phyloP scores from a whole-genome alignment of 352 stramenopile genomes.

The Pythium aquatile region DNA sequence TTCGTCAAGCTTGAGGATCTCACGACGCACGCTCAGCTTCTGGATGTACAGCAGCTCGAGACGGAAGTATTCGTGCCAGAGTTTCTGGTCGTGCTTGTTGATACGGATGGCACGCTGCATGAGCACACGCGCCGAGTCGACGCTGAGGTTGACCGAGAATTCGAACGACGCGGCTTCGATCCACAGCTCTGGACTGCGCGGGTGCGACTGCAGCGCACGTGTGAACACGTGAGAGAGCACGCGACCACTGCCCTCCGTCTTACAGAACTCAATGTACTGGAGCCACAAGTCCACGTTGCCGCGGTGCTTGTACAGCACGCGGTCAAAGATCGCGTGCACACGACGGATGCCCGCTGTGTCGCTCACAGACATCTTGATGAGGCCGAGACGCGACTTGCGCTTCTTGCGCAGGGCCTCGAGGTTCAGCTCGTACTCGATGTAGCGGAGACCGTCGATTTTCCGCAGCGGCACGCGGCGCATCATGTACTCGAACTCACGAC shows the following conservation, averaged over 20 bases:
- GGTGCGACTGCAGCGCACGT: constrained; percentile 83
- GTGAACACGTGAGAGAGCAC: constrained; percentile 82
- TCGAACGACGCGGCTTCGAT: constrained; percentile 91
- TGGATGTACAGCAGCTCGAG: constrained; percentile 90
- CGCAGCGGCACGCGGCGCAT: constrained; percentile 85
- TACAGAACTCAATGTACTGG: constrained; percentile 89
- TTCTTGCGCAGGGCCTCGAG: constrained; percentile 85
- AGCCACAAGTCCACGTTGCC: constrained; percentile 90
- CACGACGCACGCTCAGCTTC: constrained; percentile 80
- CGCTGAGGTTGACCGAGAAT: constrained; percentile 83
- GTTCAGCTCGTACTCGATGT: constrained; percentile 93
- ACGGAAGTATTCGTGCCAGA: constrained; percentile 92
- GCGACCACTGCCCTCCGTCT: constrained; percentile 63
- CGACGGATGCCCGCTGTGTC: constrained; percentile 69
- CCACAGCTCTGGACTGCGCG: constrained; percentile 84
- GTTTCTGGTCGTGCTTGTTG: constrained; percentile 72
- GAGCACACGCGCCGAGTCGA: constrained; percentile 85
- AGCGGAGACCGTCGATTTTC: constrained; percentile 91
- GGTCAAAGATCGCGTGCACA: constrained; percentile 87
- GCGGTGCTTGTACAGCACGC: constrained; percentile 84
- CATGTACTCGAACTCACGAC: constrained; percentile 92
- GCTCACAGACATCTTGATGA: constrained; percentile 70
- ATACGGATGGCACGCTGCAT: constrained; percentile 93
- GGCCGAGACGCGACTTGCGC: constrained; percentile 67
- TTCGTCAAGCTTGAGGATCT: constrained; percentile 73